A percentile compares a stretch with the other conserved stretches of the same genome.
phyloP scores from a whole-genome alignment of 805 yeast genomes.

The Candida loeiensis region DNA sequence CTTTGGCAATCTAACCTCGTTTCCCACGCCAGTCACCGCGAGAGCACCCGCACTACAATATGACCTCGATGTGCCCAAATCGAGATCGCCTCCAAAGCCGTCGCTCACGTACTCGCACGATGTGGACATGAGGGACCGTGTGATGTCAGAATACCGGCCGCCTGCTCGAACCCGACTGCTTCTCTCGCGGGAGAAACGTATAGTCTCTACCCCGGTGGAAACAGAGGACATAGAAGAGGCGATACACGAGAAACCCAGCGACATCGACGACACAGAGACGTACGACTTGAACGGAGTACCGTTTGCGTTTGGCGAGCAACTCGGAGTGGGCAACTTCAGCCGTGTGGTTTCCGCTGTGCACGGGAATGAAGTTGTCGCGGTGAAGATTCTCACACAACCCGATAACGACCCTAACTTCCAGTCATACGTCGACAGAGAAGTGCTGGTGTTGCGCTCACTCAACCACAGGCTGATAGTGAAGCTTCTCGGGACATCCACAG shows the following conservation, averaged over 20 bases:
- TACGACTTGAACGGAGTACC: slow-evolving; percentile 3
- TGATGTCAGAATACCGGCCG: slow-evolving; percentile 39
- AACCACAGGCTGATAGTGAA: slow-evolving; percentile 71
- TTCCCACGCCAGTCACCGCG: slow-evolving; percentile 42
- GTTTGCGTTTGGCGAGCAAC: slow-evolving; percentile 26
- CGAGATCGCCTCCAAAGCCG: slow-evolving; percentile 5
- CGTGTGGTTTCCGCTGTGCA: slow-evolving; percentile 50
- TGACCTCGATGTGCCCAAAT: slow-evolving; percentile 7
- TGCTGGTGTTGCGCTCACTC: slow-evolving; percentile 52
- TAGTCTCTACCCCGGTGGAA: slow-evolving; percentile 16
- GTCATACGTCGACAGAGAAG: slow-evolving; percentile 54
- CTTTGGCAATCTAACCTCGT: slow-evolving; percentile 36
- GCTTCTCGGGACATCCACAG: slow-evolving; percentile 23
- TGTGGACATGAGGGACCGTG: slow-evolving; percentile 15
- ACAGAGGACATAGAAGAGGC: slow-evolving; percentile 1
- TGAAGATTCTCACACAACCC: slow-evolving; percentile 58
- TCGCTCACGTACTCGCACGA: slow-evolving; percentile 1
- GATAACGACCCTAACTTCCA: slow-evolving; percentile 28
- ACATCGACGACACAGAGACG: neutral
- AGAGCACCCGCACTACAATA: slow-evolving; percentile 2
- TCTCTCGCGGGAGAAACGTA: slow-evolving; percentile 16
- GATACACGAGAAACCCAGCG: neutral
- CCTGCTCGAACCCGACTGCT: slow-evolving; percentile 18
- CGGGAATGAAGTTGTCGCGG: slow-evolving; percentile 48
- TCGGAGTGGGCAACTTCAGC: slow-evolving; percentile 72